Evolutionary conservation across 2,329 filamentous ascomycete genomes (phyloP).

Genomic region (Aspergillus fijiensis): DNA sequence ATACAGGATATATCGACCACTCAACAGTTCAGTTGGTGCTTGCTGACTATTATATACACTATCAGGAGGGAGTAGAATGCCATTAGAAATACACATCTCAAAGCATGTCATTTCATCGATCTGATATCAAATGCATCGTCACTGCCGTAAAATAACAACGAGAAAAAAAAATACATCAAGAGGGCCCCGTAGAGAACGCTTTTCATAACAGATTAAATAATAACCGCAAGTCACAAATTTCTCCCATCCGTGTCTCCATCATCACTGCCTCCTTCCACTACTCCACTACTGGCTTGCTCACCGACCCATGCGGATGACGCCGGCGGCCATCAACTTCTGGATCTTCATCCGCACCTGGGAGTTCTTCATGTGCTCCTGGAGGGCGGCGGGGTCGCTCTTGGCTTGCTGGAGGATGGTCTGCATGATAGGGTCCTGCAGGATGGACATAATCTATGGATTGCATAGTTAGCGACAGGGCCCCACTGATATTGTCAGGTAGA

Average conservation of each 20-base stretch:
- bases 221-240: neutral
- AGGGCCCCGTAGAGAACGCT: slow-evolving; percentile 1
- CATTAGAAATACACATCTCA: neutral
- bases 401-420: slow-evolving; percentile 96
- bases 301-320: slow-evolving; percentile 78
- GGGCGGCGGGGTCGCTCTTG: slow-evolving; percentile 84
- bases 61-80: too few species aligned
- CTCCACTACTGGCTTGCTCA: slow-evolving; percentile 25
- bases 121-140: slow-evolving; percentile 8
- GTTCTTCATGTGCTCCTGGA: slow-evolving; percentile 98
- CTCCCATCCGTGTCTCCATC: neutral
- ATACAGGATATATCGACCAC: too few species aligned
- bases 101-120: slow-evolving; percentile 4
- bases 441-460: slow-evolving; percentile 69
- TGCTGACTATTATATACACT: neutral
- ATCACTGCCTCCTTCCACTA: neutral
- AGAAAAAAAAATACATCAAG: neutral
- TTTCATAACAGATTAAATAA: slow-evolving; percentile 4
- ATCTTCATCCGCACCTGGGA: slow-evolving; percentile 80
- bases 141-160: slow-evolving; percentile 1
- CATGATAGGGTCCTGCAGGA: slow-evolving; percentile 96
- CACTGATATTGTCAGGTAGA: neutral
- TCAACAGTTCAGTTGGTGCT: too few species aligned
- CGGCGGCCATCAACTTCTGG: slow-evolving; percentile 89
- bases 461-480: slow-evolving; percentile 29